Evolutionary conservation across 2,329 filamentous ascomycete genomes (phyloP).

Genomic region (Amesomyces nigricolor): DNA sequence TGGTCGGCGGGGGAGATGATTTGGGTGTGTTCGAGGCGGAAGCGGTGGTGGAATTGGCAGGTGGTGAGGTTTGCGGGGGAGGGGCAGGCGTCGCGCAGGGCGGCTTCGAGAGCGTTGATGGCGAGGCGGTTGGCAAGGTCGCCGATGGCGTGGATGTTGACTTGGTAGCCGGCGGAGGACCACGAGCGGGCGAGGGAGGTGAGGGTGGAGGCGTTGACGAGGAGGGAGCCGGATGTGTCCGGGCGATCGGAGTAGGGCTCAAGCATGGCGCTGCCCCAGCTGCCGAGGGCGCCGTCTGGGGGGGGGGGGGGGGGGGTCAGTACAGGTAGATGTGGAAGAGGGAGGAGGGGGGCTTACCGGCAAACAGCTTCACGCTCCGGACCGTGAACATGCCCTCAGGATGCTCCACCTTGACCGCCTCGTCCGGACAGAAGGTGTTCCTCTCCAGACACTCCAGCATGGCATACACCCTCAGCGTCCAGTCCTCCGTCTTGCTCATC

Average conservation of each 20-base stretch:
- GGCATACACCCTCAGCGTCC: slow-evolving; percentile 59
- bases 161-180: slow-evolving; percentile 57
- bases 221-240: slow-evolving; percentile 56
- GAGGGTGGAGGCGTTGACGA: slow-evolving; percentile 58
- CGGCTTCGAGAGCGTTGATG: slow-evolving; percentile 55
- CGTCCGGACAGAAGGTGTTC: slow-evolving; percentile 57
- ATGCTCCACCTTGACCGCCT: slow-evolving; percentile 40
- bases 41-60: slow-evolving; percentile 50
- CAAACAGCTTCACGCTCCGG: slow-evolving; percentile 64
- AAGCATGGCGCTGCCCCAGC: slow-evolving; percentile 67
- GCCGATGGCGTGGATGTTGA: slow-evolving; percentile 68
- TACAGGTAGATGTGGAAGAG: background rate
- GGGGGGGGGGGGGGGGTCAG: slow-evolving; percentile 1
- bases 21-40: slow-evolving; percentile 66
- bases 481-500: slow-evolving; percentile 40
- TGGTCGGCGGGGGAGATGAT: slow-evolving; percentile 65
- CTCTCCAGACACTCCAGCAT: slow-evolving; percentile 62
- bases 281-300: slow-evolving; percentile 62
- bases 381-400: slow-evolving; percentile 49
- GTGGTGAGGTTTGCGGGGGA: slow-evolving; percentile 33
- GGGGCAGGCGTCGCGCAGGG: slow-evolving; percentile 50
- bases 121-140: slow-evolving; percentile 62
- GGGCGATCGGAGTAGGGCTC: slow-evolving; percentile 62
- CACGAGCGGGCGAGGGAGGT: slow-evolving; percentile 50
- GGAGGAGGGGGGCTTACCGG: slow-evolving; percentile 40